Evolutionary conservation across 2,329 filamentous ascomycete genomes (phyloP), one percentile per base, ranked within the genome.

Genomic region (Neonectria punicea): DNA sequence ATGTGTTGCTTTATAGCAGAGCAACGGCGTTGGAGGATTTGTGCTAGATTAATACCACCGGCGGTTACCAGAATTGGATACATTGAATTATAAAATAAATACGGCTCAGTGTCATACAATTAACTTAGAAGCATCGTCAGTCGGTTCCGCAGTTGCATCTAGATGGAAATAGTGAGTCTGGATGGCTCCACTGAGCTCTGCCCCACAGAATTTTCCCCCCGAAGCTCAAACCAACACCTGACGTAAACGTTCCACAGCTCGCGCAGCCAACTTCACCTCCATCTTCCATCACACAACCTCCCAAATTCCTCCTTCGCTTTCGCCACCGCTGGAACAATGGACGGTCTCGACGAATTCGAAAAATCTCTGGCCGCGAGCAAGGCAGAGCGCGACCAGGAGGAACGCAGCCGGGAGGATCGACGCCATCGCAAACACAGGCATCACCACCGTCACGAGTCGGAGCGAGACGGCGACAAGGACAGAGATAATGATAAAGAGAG

Each of bases 281-380:
- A 51, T 34, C 16, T 41, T 53, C 16, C 55, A 50, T n/a, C 22
- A 18, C 20, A 8, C 39, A 51, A 11, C 18, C n/a, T 16, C 30
- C 34, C 25, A 28, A 28, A 46, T n/a, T 30, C 18, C 34, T 22
- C 39, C 6, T 28, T 22, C 20, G 14, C 25, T 22, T 54, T 46
- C 16, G 46, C 39, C 9, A 7, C 25, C n/a, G 50, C 32, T 36
- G 32, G 51, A 57, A 87, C 86, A 58, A 87, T 86, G 85, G 83
- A 86, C 68, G 81, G 85, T n/a, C 80, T 88, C 10, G 86, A 86
- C 53, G 92, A 94, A 63, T 97, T 97, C 65, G 93, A 97, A 78
- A 92, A 90, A 76, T 84, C 89, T 28, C 84, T 97, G 13, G 91
- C 90, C 1, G 86, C 89, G 49, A 89, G 88, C 69, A 91, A 89